A percentile compares a stretch with the other conserved stretches of the same genome.
Evolutionary conservation across 1,139 yeast genomes (phyloP).

Genomic region (Maudiozyma humilis): DNA sequence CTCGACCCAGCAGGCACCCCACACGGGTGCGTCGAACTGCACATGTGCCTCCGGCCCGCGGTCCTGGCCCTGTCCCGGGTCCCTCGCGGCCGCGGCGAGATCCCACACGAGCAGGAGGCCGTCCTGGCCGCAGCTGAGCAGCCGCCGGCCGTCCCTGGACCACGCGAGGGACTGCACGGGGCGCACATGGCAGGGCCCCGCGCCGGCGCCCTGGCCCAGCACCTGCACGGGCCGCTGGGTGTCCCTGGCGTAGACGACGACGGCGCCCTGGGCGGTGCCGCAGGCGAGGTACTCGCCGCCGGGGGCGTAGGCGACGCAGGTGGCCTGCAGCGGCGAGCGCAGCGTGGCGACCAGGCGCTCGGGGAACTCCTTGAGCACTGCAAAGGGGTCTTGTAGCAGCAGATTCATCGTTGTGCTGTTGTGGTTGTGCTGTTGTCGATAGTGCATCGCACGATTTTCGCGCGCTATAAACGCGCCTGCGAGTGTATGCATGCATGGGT

Average conservation of each 20-base stretch:
- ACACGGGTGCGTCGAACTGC: conserved; percentile 47
- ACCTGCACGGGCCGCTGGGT: conserved; percentile 36
- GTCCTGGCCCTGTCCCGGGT: neutral
- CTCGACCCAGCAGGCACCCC: conserved; percentile 28
- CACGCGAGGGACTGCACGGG: conserved; percentile 72
- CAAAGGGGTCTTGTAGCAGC: conserved; percentile 83
- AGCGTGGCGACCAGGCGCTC: conserved; percentile 67
- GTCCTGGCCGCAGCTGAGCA: conserved; percentile 73
- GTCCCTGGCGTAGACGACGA: conserved; percentile 70
- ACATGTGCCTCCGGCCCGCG: conserved; percentile 49
- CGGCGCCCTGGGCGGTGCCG: conserved; percentile 73
- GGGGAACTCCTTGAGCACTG: conserved; percentile 88
- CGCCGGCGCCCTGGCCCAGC: conserved; percentile 37
- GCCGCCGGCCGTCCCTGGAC: conserved; percentile 50
- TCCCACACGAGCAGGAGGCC: conserved; percentile 86
- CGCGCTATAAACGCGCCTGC: too few relatives aligned
- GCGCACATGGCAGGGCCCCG: conserved; percentile 50
- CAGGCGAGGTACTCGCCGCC: conserved; percentile 86
- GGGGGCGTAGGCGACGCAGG: conserved; percentile 60
- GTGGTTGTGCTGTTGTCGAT: too few relatives aligned
- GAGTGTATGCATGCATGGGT: neutral
- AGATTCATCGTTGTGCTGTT: conserved; percentile 63
- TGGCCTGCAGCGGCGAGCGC: conserved; percentile 55
- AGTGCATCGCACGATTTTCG: too few relatives aligned
- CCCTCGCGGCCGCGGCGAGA: conserved; percentile 31